Evolutionary conservation across 2,329 filamentous ascomycete genomes (phyloP).

Genomic region (Rhytidhysteron rufulum): DNA sequence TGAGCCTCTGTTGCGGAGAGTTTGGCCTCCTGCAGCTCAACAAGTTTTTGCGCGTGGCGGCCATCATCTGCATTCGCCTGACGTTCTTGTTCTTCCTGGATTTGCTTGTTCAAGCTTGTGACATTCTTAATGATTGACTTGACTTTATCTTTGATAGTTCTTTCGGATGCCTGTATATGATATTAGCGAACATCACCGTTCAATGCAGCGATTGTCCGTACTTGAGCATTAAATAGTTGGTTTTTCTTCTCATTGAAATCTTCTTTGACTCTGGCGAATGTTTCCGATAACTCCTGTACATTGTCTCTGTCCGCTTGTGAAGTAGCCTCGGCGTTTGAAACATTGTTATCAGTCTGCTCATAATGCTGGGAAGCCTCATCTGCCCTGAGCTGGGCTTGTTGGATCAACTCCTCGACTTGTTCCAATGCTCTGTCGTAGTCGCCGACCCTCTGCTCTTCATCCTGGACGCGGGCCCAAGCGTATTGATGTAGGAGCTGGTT

Average conservation of each 20-base stretch:
- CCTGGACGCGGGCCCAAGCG: constrained; percentile 83
- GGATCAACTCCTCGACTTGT: constrained; percentile 45
- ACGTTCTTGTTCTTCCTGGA: constrained; percentile 55
- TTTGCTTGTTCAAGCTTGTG: constrained; percentile 33
- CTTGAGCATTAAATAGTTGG: constrained; percentile 49
- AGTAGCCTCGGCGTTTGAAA: constrained; percentile 33
- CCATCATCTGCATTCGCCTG: constrained; percentile 64
- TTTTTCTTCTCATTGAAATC: constrained; percentile 52
- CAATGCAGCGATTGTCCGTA: constrained; percentile 39
- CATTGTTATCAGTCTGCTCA: constrained; percentile 40
- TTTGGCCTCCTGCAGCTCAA: constrained; percentile 58
- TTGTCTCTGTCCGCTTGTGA: constrained; percentile 31
- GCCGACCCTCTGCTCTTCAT: constrained; percentile 57
- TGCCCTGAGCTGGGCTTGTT: constrained; percentile 43
- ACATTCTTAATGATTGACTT: no score
- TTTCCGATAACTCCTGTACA: constrained; percentile 44
- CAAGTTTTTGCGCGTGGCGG: constrained; percentile 58
- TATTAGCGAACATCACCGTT: no score
- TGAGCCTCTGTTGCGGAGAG: constrained; percentile 45
- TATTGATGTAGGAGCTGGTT: constrained; percentile 62
- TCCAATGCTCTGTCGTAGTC: constrained; percentile 24
- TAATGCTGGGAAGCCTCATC: constrained; percentile 41
- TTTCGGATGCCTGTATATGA: no score
- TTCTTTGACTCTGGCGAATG: constrained; percentile 48
- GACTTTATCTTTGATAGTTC: not conserved